Evolutionary conservation across 2,329 filamentous ascomycete genomes (phyloP).

Genomic region (Pseudocercospora eumusae): DNA sequence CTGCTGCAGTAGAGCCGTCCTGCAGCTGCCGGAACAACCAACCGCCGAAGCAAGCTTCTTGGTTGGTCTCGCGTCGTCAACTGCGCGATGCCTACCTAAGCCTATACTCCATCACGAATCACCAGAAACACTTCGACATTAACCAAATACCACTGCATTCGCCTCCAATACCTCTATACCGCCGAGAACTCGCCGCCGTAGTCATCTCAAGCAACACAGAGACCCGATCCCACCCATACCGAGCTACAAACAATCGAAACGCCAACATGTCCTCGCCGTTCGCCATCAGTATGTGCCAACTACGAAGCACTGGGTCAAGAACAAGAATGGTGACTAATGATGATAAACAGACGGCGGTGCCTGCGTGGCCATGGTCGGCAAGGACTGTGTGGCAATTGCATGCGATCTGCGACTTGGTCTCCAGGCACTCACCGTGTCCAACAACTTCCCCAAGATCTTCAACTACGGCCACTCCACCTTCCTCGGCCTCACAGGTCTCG

Average conservation of each 20-base stretch:
- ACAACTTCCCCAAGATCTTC: conserved; percentile 99
- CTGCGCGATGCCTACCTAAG: conserved; percentile 9
- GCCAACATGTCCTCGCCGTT: conserved; percentile 76
- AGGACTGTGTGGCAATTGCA: conserved; percentile 98
- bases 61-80: conserved; percentile 5
- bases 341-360: conserved; percentile 71
- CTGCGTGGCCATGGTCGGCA: conserved; percentile 98
- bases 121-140: conserved; percentile 3
- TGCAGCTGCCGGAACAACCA: conserved; percentile 8
- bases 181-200: not conserved
- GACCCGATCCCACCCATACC: not conserved
- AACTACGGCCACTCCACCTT: conserved; percentile 87
- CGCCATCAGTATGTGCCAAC: conserved; percentile 76
- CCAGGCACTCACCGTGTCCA: conserved; percentile 94
- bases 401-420: conserved; percentile 97
- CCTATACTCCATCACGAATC: not conserved
- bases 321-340: conserved; percentile 15
- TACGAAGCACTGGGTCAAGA: not conserved
- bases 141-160: not conserved
- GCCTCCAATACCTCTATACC: not conserved
- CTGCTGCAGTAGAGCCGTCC: too few species aligned
- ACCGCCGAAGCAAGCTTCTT: not conserved
- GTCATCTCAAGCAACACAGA: not conserved
- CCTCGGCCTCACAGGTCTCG: conserved; percentile 91
- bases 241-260: conserved; percentile 7